Evolutionary conservation across 1,284 basidiomycete genomes (phyloP), one percentile per base, ranked within the genome.

Genomic region (Apiotrichum domesticum): DNA sequence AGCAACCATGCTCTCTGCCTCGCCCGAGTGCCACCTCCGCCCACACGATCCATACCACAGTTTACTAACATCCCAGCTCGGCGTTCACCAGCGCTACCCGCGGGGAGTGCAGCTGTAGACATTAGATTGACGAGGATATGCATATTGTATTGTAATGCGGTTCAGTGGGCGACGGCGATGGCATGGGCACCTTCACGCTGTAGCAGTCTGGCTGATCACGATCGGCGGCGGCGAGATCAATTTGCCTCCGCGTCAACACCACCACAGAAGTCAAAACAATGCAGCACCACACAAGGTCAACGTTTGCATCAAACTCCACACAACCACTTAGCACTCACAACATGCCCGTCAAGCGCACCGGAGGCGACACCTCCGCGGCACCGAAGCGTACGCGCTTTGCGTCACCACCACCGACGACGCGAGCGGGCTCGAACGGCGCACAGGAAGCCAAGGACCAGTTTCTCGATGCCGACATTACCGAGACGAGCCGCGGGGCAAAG

Each of bases 381-480:
- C 61, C 56, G 6, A 93, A 92, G 75, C 89, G 88, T 65, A 87
- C 88, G 13, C 86, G 90, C 46, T 88, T 92, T 63, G 82, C 85
- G 35, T 87, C 90, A 40, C 87, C 88, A 2, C 51, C 64, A 7
- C 57, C 29, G 29, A 29, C 29, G 29, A n/a, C 5, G 8, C 14
- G 32, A n/a, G 34, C 14, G 34, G 9, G 34, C n/a, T 6, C n/a
- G 9, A 14, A 10, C 39, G 14, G 13, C 13, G 5, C 37, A 6
- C 39, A 3, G 5, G 52, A 41, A 6, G 43, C 13, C 41, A 61
- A 54, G 37, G 59, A 58, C 52, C 63, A 61, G 35, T 63, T 68
- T 44, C 69, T 75, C 51, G 72, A 76, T 46, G 71, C 71, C 40
- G 74, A 77, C 59, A 58, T 77, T 21, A 70, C 64, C 2, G 62